phyloP scores from a whole-genome alignment of 306 rosid species.

The Cucurbita moschata region DNA sequence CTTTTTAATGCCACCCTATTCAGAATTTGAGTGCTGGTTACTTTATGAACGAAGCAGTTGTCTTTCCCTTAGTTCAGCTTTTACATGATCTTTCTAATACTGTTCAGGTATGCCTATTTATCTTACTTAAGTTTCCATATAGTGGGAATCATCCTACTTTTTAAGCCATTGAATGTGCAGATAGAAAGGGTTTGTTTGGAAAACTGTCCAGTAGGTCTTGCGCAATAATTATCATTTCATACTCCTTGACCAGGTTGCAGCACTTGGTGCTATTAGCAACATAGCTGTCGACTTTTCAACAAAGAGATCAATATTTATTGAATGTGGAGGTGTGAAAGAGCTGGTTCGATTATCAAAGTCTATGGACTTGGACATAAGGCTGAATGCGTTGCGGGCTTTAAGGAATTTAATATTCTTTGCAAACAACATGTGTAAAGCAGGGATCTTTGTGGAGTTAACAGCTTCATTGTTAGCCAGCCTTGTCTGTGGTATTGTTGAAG shows the following conservation, averaged over 20 bases:
- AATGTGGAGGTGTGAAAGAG: conserved; percentile 67
- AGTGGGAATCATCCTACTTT: background rate
- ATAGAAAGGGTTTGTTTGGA: background rate
- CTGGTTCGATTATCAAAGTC: conserved; percentile 73
- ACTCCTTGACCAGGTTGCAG: conserved; percentile 61
- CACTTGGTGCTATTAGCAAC: conserved; percentile 73
- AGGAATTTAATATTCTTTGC: conserved; percentile 80
- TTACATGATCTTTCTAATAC: conserved; percentile 51
- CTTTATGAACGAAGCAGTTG: conserved; percentile 67
- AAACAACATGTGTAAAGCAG: conserved; percentile 48
- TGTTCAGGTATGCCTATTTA: conserved; percentile 56
- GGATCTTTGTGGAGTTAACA: conserved; percentile 52
- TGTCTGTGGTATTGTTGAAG: conserved; percentile 45
- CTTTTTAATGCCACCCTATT: conserved; percentile 30
- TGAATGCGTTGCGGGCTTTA: conserved; percentile 79
- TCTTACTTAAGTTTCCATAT: background rate
- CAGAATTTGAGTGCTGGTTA: conserved; percentile 90
- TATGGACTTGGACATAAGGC: conserved; percentile 65
- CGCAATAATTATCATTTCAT: background rate
- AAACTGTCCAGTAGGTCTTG: background rate
- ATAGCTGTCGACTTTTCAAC: conserved; percentile 64
- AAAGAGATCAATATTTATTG: conserved; percentile 36
- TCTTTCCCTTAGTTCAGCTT: conserved; percentile 68
- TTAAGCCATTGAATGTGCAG: background rate
- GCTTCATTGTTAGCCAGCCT: conserved; percentile 60